phyloP scores from a whole-genome alignment of 2,329 filamentous ascomycete genomes.

The Fusarium hostae region DNA sequence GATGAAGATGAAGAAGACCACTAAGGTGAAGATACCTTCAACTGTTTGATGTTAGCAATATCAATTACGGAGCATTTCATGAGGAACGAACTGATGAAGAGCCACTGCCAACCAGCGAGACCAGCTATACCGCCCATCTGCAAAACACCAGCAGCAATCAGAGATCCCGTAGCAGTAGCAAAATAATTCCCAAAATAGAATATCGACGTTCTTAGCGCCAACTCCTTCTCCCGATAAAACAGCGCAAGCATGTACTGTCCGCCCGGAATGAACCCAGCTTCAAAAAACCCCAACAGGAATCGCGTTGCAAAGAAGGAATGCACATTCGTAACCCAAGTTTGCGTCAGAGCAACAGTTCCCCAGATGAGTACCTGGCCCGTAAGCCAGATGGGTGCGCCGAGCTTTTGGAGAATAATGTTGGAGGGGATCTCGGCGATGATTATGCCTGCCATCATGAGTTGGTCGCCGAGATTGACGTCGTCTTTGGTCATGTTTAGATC shows the following conservation, averaged over 20 bases:
- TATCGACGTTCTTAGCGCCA: conserved; percentile 23
- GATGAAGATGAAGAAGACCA: conserved; percentile 30
- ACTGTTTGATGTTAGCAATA: not conserved
- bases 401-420: conserved; percentile 32
- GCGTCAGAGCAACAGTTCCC: conserved; percentile 28
- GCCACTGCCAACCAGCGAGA: conserved; percentile 35
- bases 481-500: conserved; percentile 61
- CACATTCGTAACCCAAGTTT: conserved; percentile 28
- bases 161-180: conserved; percentile 26
- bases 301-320: conserved; percentile 32
- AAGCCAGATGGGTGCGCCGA: conserved; percentile 36
- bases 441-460: conserved; percentile 60
- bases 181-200: conserved; percentile 41
- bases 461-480: conserved; percentile 61
- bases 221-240: conserved; percentile 26
- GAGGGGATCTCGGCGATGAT: conserved; percentile 53
- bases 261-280: conserved; percentile 31
- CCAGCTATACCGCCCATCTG: conserved; percentile 34
- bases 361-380: conserved; percentile 33
- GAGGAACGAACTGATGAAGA: conserved; percentile 19
- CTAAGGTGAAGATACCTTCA: conserved; percentile 32
- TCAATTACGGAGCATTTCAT: rapidly evolving
- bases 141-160: conserved; percentile 32
- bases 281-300: conserved; percentile 25
- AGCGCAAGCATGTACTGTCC: conserved; percentile 32